phyloP scores from a whole-genome alignment of 2,329 filamentous ascomycete species.

The Aotearoamyces nothofagi region DNA sequence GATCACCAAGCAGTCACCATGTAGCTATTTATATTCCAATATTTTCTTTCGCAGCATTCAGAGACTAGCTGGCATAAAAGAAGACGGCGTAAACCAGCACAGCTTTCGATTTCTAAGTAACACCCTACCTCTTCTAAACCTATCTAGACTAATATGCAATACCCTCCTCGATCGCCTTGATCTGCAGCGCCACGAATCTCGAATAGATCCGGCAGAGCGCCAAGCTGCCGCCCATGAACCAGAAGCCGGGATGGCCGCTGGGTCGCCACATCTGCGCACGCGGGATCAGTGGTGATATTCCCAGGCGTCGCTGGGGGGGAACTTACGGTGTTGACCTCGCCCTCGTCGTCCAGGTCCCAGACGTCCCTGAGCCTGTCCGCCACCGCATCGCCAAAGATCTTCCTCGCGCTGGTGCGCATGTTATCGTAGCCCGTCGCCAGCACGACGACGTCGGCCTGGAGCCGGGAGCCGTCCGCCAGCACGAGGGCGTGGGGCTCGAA shows the following conservation, averaged over 20 bases:
- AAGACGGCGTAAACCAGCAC: too few relatives aligned
- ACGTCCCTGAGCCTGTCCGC: slow-evolving; percentile 30
- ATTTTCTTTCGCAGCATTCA: too few relatives aligned
- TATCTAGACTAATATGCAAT: slow-evolving; percentile 17
- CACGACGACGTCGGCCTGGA: slow-evolving; percentile 35
- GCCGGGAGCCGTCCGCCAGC: slow-evolving; percentile 27
- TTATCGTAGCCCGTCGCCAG: slow-evolving; percentile 32
- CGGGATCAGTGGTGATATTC: too few relatives aligned
- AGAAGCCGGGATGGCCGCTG: slow-evolving; percentile 31
- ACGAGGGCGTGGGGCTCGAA: slow-evolving; percentile 22
- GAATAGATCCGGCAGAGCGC: slow-evolving; percentile 30
- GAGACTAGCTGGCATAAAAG: too few relatives aligned
- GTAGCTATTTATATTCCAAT: too few relatives aligned
- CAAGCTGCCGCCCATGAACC: slow-evolving; percentile 34
- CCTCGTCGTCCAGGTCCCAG: slow-evolving; percentile 30
- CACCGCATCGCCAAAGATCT: slow-evolving; percentile 32
- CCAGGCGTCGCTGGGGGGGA: neutral
- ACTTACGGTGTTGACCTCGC: slow-evolving; percentile 21
- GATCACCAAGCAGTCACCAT: too few relatives aligned
- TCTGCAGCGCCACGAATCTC: slow-evolving; percentile 30
- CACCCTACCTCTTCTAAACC: too few relatives aligned
- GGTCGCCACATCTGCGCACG: slow-evolving; percentile 29
- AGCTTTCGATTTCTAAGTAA: too few relatives aligned
- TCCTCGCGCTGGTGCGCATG: slow-evolving; percentile 31
- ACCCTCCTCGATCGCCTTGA: slow-evolving; percentile 26